Base-by-base conservation (phyloP, 495 filamentous ascomycete genomes). In the Barbatosphaeria neglecta region DNA sequence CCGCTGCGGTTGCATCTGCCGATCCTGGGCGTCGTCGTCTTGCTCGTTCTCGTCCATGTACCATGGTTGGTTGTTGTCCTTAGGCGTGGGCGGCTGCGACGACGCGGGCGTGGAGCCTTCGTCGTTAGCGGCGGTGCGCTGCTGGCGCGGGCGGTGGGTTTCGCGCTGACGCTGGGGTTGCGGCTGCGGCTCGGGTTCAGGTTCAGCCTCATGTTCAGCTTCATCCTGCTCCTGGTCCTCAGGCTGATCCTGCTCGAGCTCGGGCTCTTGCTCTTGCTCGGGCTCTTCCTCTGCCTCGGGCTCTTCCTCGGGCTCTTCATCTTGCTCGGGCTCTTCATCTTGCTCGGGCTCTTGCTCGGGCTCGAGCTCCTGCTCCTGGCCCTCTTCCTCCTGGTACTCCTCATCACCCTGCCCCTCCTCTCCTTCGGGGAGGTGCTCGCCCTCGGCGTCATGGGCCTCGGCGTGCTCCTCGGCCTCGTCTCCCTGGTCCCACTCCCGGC, bases 1-100 rank as follows among this genome's bases (percentile, higher is more conserved):
- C 22, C 33, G 50, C 20, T 45, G 51, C 19, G 51, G 19, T n/a
- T 31, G 50, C 1, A 58, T 8, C 31, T 61, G 53, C 20, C 43
- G 49, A 33, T 54, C 43, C 37, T 54, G 19, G 16, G 19, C 22
- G 6, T 43, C 35, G 43, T 50, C 23, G 28, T 31, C 22, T 28
- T 50, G 25, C 37, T 65, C 43, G 46, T 54, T 53, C 25, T 50
- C 43, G 43, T 60, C 52, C 59, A 64, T 63, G 51, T 53, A 65
- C 48, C 54, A 58, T 45, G 62, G 62, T 50, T 63, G 56, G 11
- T 60, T 58, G 2, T 62, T 53, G 25, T 48, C 51, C 43, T 56
- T 62, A 39, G 63, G 61, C 1, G 61, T 64, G 19, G 61, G 44
- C 1, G 61, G 61, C 38, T 64, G 61, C 7, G 57, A 61, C 4